phyloP scores from a whole-genome alignment of 257 asterid genomes.

The Lavandula angustifolia region DNA sequence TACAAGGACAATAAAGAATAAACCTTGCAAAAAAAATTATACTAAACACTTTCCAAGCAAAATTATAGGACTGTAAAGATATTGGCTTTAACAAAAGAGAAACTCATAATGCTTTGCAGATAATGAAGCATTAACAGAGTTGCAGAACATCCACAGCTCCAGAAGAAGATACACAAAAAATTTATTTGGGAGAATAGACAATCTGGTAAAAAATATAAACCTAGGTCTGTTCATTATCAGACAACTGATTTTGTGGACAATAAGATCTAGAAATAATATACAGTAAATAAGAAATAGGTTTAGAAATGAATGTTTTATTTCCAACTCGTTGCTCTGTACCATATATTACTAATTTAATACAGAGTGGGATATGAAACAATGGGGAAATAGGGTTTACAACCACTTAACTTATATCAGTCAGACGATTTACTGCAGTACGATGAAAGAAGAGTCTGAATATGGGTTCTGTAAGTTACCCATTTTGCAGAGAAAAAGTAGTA shows the following conservation, averaged over 20 bases:
- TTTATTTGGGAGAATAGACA: background rate
- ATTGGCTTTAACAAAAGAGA: background rate
- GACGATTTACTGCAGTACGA: background rate
- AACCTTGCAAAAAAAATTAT: no score
- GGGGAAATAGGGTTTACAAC: background rate
- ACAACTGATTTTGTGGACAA: background rate
- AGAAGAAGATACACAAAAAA: background rate
- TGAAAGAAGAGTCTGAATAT: background rate
- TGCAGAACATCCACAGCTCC: conserved; percentile 8
- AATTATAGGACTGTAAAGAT: background rate
- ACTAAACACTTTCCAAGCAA: background rate
- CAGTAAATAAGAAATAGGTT: background rate
- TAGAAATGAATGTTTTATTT: conserved; percentile 5
- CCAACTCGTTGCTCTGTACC: background rate
- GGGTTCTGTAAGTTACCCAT: background rate
- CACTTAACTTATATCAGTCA: conserved; percentile 1
- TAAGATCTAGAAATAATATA: background rate
- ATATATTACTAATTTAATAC: background rate
- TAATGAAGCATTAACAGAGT: background rate
- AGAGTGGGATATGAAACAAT: background rate
- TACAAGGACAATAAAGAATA: background rate
- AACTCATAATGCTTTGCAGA: background rate
- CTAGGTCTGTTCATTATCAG: background rate
- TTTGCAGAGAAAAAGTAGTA: background rate
- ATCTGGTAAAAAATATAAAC: background rate